phyloP scores from a whole-genome alignment of 2,329 filamentous ascomycete species.

The Aspergillus brunneoviolaceus region DNA sequence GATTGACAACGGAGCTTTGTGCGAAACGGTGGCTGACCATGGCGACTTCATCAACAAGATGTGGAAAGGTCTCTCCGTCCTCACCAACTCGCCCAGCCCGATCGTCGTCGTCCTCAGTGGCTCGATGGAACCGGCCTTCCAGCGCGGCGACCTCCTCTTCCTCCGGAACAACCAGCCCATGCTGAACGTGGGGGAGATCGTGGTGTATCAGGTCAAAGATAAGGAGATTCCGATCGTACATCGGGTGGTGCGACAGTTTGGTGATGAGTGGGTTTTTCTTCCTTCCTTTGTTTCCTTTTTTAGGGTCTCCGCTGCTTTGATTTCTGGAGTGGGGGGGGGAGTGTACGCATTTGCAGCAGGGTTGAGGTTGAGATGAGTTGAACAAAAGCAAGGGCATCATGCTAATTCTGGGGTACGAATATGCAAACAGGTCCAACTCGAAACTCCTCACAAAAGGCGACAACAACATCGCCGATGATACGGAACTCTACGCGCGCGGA shows the following conservation, averaged over 20 bases:
- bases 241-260: conserved; percentile 72
- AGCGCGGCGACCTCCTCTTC: conserved; percentile 63
- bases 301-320: too few species aligned
- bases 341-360: background rate
- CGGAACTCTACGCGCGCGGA: conserved; percentile 79
- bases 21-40: background rate
- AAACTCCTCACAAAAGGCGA: conserved; percentile 93
- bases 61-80: conserved; percentile 84
- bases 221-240: conserved; percentile 99
- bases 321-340: too few species aligned
- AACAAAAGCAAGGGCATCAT: background rate
- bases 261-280: conserved; percentile 39
- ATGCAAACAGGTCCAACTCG: conserved; percentile 21
- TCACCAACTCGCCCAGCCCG: conserved; percentile 69
- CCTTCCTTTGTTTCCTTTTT: too few species aligned
- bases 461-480: conserved; percentile 93
- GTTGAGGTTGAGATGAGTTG: background rate
- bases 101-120: conserved; percentile 64
- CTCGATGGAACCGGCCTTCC: conserved; percentile 68
- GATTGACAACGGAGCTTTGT: too few species aligned
- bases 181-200: conserved; percentile 69
- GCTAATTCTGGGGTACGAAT: background rate
- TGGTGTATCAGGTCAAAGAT: conserved; percentile 80
- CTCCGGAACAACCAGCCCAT: conserved; percentile 62
- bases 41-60: conserved; percentile 35